phyloP scores from a whole-genome alignment of 176 grass and related monocot species.

The Oryza punctata region DNA sequence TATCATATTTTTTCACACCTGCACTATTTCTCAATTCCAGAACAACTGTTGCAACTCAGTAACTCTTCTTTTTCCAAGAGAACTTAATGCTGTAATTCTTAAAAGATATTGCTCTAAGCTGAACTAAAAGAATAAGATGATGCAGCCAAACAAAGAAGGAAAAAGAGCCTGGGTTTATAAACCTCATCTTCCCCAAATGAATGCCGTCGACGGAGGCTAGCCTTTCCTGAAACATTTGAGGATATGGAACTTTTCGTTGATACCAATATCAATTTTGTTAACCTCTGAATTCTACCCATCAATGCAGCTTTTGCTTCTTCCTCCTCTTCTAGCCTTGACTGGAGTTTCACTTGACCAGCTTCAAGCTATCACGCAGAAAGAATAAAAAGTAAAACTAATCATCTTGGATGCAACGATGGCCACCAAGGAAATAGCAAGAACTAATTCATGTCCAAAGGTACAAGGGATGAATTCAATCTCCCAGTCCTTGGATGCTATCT shows the following conservation, averaged over 20 bases:
- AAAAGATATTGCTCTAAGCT: conserved; percentile 9
- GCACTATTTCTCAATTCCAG: conserved; percentile 23
- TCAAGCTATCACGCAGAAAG: conserved; percentile 63
- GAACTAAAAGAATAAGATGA: conserved; percentile 12
- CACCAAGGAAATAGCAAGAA: conserved; percentile 2
- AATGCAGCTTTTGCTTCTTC: conserved; percentile 99
- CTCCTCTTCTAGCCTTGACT: conserved; percentile 96
- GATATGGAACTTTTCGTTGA: conserved; percentile 94
- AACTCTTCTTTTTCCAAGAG: not conserved
- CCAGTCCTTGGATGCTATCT: not conserved
- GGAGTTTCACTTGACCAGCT: conserved; percentile 97
- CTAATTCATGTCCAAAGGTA: conserved; percentile 7
- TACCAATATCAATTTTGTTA: conserved; percentile 96
- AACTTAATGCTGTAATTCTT: not conserved
- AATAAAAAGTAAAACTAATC: conserved; percentile 24
- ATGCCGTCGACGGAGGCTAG: conserved; percentile 65
- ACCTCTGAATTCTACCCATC: conserved; percentile 93
- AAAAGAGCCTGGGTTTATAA: conserved; percentile 23
- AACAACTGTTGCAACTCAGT: not conserved
- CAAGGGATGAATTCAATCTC: conserved; percentile 8
- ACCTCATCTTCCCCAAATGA: conserved; percentile 99
- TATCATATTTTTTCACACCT: conserved; percentile 9
- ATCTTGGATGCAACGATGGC: conserved; percentile 5
- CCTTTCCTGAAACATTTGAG: conserved; percentile 68
- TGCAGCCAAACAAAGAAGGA: conserved; percentile 25